These are phyloP conservation scores for Raphanus raphanistrum DNA, from an alignment of 345 rosid genomes.

Conservation along the genomic window DNA sequence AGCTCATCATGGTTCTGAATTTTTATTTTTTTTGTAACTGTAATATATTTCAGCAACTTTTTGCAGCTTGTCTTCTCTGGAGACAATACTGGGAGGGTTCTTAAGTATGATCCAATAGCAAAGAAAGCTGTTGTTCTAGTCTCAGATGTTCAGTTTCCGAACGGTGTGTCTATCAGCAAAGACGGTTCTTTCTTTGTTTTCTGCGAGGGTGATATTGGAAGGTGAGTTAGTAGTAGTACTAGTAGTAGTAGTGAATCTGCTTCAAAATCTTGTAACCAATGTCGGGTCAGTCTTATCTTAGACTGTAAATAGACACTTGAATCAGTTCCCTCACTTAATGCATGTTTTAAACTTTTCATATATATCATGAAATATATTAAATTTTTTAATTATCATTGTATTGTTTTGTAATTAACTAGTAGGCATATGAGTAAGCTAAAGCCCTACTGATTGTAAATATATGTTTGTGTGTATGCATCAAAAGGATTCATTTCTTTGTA, in stretches of 20 bases:
- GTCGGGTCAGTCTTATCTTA: neutral
- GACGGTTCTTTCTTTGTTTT: constrained; percentile 78
- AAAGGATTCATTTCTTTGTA: too few relatives aligned
- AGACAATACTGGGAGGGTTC: constrained; percentile 69
- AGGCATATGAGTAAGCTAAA: too few relatives aligned
- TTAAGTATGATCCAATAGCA: constrained; percentile 68
- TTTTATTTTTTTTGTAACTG: too few relatives aligned
- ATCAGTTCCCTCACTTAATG: too few relatives aligned
- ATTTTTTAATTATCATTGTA: too few relatives aligned
- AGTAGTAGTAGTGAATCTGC: neutral
- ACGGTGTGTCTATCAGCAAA: constrained; percentile 84
- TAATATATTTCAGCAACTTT: constrained; percentile 65
- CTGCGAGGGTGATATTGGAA: constrained; percentile 67
- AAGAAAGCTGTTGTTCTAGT: constrained; percentile 68
- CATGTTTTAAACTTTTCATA: too few relatives aligned
- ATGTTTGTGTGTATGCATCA: too few relatives aligned
- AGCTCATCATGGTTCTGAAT: too few relatives aligned
- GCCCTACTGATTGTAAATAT: too few relatives aligned
- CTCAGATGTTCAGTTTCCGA: constrained; percentile 75
- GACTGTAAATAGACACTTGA: neutral
- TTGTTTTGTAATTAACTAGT: too few relatives aligned
- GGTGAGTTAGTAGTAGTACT: constrained; percentile 39
- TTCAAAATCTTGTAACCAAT: neutral
- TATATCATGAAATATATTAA: too few relatives aligned
- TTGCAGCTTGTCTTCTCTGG: constrained; percentile 75